A percentile compares a stretch with the other conserved stretches of the same genome.
Conservation (phyloP, 2,329 filamentous ascomycete genomes). For the Phaeosphaeriaceae sp. region DNA sequence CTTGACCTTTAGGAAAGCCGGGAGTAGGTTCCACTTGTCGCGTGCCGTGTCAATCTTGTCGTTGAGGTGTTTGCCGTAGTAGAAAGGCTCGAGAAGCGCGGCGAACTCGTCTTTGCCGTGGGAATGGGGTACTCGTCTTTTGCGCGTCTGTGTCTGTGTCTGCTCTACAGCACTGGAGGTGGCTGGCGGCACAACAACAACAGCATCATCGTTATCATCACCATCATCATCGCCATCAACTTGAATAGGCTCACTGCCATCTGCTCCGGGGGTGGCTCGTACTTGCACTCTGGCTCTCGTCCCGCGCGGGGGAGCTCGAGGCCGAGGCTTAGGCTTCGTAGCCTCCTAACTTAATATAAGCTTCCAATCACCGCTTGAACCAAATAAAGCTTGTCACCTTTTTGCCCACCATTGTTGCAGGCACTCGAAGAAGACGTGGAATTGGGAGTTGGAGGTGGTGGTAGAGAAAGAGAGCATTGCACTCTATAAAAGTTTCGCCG, state of each 20-base stretch:
- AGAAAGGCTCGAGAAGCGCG: constrained; percentile 71
- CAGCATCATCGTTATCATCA: no score
- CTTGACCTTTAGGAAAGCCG: constrained; percentile 98
- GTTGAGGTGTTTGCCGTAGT: constrained; percentile 70
- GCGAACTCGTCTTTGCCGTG: constrained; percentile 61
- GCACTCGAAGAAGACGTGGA: constrained; percentile 14
- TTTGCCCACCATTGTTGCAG: constrained; percentile 40
- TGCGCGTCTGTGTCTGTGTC: constrained; percentile 33
- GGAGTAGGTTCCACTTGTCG: constrained; percentile 96
- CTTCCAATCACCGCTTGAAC: neutral
- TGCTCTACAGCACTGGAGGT: constrained; percentile 12
- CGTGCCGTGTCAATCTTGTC: constrained; percentile 73
- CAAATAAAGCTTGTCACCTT: constrained; percentile 23
- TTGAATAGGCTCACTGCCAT: constrained; percentile 13
- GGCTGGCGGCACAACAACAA: no score
- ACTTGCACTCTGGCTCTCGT: constrained; percentile 32
- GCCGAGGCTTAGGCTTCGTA: constrained; percentile 32
- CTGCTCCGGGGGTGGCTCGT: constrained; percentile 16
- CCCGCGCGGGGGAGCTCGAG: constrained; percentile 42
- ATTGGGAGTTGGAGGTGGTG: constrained; percentile 12
- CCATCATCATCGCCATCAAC: constrained; percentile 4
- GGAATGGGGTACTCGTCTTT: constrained; percentile 34
- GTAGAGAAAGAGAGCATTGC: constrained; percentile 13
- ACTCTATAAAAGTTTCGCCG: constrained; percentile 39
- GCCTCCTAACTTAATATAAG: constrained; percentile 32